A percentile compares a stretch with the other conserved stretches of the same genome.
phyloP scores from a whole-genome alignment of 1,284 basidiomycete genomes.

The Cutaneotrichosporon cavernicola region DNA sequence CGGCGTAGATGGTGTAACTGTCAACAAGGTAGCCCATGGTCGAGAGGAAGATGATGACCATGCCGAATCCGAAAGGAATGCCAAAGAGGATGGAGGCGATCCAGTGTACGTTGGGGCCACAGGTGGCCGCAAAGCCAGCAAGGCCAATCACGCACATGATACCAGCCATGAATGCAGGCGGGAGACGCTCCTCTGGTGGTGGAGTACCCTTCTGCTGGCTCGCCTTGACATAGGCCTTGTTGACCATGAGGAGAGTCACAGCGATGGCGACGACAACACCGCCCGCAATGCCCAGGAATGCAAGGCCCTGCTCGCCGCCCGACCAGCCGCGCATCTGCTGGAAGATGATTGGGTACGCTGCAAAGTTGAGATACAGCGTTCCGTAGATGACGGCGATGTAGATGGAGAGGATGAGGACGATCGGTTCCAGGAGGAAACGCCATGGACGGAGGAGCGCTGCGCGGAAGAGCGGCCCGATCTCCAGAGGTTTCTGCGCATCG shows the following conservation, averaged over 20 bases:
- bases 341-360: slow-evolving; percentile 62
- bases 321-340: slow-evolving; percentile 62
- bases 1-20: slow-evolving; percentile 56
- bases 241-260: slow-evolving; percentile 57
- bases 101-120: slow-evolving; percentile 52
- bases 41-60: slow-evolving; percentile 53
- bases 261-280: slow-evolving; percentile 61
- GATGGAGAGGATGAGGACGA: slow-evolving; percentile 59
- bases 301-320: slow-evolving; percentile 62
- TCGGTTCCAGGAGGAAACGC: slow-evolving; percentile 60
- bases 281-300: slow-evolving; percentile 66
- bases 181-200: slow-evolving; percentile 62
- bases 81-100: slow-evolving; percentile 62
- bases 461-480: slow-evolving; percentile 46
- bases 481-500: slow-evolving; percentile 49
- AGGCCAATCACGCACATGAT: slow-evolving; percentile 49
- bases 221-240: slow-evolving; percentile 59
- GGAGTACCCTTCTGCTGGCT: slow-evolving; percentile 44
- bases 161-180: slow-evolving; percentile 57
- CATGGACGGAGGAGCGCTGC: slow-evolving; percentile 54
- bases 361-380: slow-evolving; percentile 47
- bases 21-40: slow-evolving; percentile 61
- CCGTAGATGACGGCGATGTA: slow-evolving; percentile 60
- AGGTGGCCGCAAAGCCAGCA: slow-evolving; percentile 51
- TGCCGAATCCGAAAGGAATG: slow-evolving; percentile 63